phyloP scores from a whole-genome alignment of 2,329 filamentous ascomycete species.

The Phyllosticta citriasiana region DNA sequence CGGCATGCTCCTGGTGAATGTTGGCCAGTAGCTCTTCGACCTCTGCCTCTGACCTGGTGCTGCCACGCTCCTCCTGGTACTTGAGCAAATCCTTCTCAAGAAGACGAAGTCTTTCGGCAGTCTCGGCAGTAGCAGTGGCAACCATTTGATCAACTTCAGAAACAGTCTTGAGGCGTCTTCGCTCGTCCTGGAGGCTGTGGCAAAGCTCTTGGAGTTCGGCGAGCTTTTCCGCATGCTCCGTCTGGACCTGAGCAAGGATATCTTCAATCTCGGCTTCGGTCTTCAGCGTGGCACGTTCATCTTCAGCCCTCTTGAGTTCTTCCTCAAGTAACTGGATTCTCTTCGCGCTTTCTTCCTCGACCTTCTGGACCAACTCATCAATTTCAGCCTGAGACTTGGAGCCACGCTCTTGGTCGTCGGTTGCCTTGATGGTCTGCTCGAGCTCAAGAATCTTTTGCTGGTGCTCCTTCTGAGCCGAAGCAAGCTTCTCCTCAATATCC shows the following conservation, averaged over 20 bases:
- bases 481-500: slow-evolving; percentile 9
- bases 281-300: not conserved
- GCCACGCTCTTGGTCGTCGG: not conserved
- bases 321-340: slow-evolving; percentile 1
- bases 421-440: slow-evolving; percentile 2
- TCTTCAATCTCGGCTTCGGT: not conserved
- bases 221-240: not conserved
- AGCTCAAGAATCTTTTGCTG: not conserved
- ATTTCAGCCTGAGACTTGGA: slow-evolving; percentile 6
- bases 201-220: not conserved
- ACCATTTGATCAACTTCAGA: not conserved
- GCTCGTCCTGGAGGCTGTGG: not conserved
- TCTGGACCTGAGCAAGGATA: slow-evolving; percentile 2
- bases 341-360: not conserved
- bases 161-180: not conserved
- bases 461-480: slow-evolving; percentile 5
- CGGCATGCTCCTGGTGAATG: slow-evolving; percentile 4
- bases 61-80: not conserved
- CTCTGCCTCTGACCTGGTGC: not conserved
- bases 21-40: slow-evolving; percentile 5
- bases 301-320: not conserved
- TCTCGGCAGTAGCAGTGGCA: not conserved
- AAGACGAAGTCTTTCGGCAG: not conserved
- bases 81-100: not conserved
- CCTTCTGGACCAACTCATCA: slow-evolving; percentile 1